Evolutionary conservation across 495 filamentous ascomycete genomes (phyloP).

Genomic region (Tuber brumale): DNA sequence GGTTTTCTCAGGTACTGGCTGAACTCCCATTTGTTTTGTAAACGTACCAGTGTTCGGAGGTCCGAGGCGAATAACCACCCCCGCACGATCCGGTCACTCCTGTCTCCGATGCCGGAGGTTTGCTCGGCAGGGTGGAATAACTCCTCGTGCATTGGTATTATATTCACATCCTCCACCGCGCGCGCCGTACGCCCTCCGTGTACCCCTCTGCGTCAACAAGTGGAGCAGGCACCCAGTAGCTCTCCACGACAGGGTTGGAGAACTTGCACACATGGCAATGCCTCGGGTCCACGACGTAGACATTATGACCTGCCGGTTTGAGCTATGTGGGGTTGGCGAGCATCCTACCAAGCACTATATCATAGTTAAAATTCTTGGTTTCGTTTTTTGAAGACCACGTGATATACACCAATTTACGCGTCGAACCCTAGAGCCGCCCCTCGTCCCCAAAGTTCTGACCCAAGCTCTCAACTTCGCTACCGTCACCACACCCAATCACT

Average conservation of each 20-base stretch:
- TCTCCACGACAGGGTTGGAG: slow-evolving; percentile 35
- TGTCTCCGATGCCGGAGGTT: not conserved
- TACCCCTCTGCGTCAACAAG: slow-evolving; percentile 36
- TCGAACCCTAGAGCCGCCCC: not conserved
- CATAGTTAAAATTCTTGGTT: not conserved
- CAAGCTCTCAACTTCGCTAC: not conserved
- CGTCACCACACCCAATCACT: not conserved
- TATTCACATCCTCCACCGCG: slow-evolving; percentile 31
- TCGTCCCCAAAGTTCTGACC: not conserved
- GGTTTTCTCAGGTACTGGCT: slow-evolving; percentile 17
- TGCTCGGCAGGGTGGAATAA: slow-evolving; percentile 41
- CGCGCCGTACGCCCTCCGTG: slow-evolving; percentile 24
- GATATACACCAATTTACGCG: not conserved
- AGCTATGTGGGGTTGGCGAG: too few relatives aligned
- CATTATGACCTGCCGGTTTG: slow-evolving; percentile 33
- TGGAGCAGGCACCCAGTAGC: slow-evolving; percentile 33
- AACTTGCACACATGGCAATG: slow-evolving; percentile 43
- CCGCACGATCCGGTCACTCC: slow-evolving; percentile 8
- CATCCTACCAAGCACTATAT: not conserved
- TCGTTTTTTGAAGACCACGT: not conserved
- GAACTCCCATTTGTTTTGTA: slow-evolving; percentile 44
- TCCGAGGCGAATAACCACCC: slow-evolving; percentile 32
- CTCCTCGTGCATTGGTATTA: slow-evolving; percentile 43
- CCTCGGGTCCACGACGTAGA: slow-evolving; percentile 43
- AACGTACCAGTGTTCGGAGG: slow-evolving; percentile 23